Evolutionary conservation across 495 filamentous ascomycete genomes (phyloP), one percentile per base, ranked within the genome.

Genomic region (Collariella sp.): DNA sequence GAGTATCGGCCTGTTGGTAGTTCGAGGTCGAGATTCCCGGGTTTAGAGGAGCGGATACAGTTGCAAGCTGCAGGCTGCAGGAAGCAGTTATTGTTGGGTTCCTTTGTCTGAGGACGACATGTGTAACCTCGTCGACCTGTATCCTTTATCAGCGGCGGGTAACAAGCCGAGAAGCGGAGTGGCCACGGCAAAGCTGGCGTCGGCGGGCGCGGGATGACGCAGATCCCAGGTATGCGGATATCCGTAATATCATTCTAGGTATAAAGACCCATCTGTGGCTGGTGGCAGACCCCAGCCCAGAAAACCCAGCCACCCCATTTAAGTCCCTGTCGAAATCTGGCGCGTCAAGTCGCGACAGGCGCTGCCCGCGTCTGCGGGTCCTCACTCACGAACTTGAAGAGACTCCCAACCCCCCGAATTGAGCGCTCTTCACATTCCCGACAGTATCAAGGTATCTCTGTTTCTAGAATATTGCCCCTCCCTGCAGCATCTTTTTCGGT

Each of bases 261-360:
- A 43, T 43, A 18, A 15, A 20, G 40, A 43, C 16, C 6, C 13
- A n/a, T 18, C 41, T 52, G 56, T 55, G 56, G 51, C 57, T 55
- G 47, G 46, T 51, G 56, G n/a, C 16, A 19, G 43, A 22, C 44
- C 29, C 13, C 24, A 3, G 11, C 7, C 12, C 44, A 0, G n/a
- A n/a, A n/a, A n/a, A n/a, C 50, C 56, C 56, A 52, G 52, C 57
- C 57, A 59, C 46, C 50, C 57, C 57, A 59, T 59, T 59, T 51
- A 31, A 59, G 47, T 1, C 46, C 56, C 57, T 42, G 33, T 51
- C 46, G 41, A 11, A 7, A 36, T 45, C 16, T 13, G 29, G 38
- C 56, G 51, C 51, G 45, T 48, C 26, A 16, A 24, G 23, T 50
- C 56, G 50, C 45, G 44, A 15, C 19, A 23, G 34, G 34, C 36